Evolutionary conservation across 139 green algal genomes (phyloP).

Genomic region (Ettlia oleoabundans): DNA sequence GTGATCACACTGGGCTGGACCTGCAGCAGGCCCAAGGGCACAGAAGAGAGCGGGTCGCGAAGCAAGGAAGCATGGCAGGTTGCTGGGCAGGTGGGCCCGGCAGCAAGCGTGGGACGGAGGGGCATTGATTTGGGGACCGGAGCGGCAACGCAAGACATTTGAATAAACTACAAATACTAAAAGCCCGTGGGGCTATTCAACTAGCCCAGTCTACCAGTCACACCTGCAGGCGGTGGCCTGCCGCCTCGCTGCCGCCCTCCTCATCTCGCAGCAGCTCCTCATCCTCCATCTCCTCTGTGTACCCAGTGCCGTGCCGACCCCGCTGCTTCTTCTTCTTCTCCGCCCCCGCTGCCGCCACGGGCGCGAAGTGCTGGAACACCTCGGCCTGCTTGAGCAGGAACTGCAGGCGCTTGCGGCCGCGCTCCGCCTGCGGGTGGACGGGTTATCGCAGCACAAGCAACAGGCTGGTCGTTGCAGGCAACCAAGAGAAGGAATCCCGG

Average conservation of each 20-base stretch:
- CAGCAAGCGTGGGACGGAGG: too few relatives aligned
- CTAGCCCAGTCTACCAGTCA: not conserved
- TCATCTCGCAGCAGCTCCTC: conserved; percentile 91
- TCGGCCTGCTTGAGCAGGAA: conserved; percentile 97
- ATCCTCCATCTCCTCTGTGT: conserved; percentile 94
- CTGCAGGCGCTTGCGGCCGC: conserved; percentile 79
- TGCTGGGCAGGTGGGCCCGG: too few relatives aligned
- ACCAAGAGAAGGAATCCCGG: too few relatives aligned
- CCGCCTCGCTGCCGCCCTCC: conserved; percentile 65
- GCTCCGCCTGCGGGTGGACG: conserved; percentile 64
- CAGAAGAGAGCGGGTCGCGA: not conserved
- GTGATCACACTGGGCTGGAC: conserved; percentile 89
- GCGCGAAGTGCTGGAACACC: conserved; percentile 98
- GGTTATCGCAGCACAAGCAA: not conserved
- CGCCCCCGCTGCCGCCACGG: conserved; percentile 10
- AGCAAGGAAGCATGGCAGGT: not conserved
- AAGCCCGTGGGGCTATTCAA: too few relatives aligned
- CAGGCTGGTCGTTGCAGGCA: too few relatives aligned
- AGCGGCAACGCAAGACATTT: too few relatives aligned
- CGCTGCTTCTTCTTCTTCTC: conserved; percentile 67
- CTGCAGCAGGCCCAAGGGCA: not conserved
- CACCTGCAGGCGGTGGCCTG: conserved; percentile 80
- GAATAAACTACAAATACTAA: too few relatives aligned
- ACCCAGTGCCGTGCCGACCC: conserved; percentile 59
- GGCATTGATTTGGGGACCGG: too few relatives aligned